Base-by-base conservation (phyloP, 345 rosid genomes). In the Atalantia buxifolia region DNA sequence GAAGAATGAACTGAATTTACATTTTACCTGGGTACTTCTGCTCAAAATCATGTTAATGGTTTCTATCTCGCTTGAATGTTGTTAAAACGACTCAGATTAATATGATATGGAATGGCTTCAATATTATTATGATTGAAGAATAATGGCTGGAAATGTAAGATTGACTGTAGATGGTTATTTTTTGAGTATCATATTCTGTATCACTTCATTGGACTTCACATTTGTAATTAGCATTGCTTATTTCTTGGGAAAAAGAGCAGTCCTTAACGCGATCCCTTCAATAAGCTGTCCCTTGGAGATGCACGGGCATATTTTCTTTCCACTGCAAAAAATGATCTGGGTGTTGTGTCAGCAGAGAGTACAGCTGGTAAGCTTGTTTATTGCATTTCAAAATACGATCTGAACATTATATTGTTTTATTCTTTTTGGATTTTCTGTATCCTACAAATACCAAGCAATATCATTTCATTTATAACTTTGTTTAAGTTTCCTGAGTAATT, bases 301-400 rank as follows among this genome's bases (percentile, higher is more conserved):
- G 89, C 98, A 59, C 93, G 97, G 76, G 96, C 99, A 62, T 95
- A 95, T 86, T 91, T 91, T 83, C 84, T 95, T 48, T 92, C 99
- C 60, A 95, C 99, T 2, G 98, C 96, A 13, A 86, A 91, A 85
- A 93, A 95, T 73, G 97, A 95, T 69, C 90, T 93, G 25, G 99
- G 99, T 25, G 98, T 95, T 50, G 88, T 95, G 57, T 91, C 99
- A 18, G 98, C 97, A 9, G 94, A 93, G 73, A 93, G 99, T 77
- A 55, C 84, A 66, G 91, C 97, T 72, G 99, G 99, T 93, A 88
- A 81, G 76, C 57, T 75, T 75, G 59, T 35, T 63, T 60, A 12
- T 25, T 16, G 6, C 48, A 10, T 19, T n/a, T n/a, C 2, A 25
- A 28, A 36, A 74, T n/a, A 42, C 14, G 6, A 64, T 48, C 27